Evolutionary conservation across 2,329 filamentous ascomycete species (phyloP), one percentile per base, ranked within the genome.

Genomic region (Penicillium sumatraense): DNA sequence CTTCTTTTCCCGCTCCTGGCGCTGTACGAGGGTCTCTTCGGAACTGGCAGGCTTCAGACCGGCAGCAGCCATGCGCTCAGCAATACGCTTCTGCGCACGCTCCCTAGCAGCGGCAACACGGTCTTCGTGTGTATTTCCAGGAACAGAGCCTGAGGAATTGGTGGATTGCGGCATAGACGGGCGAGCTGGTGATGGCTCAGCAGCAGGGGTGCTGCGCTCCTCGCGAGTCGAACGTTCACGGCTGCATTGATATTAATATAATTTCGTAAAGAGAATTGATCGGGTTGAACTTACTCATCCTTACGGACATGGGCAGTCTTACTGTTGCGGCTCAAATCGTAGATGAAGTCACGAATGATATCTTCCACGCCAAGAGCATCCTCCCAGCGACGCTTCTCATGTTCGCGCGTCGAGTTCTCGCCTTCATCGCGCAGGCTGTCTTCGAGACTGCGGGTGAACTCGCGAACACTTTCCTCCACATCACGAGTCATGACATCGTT

Each of bases 401-500:
- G 93, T 74, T 97, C 91, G 59, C 87, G 90, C 3, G 87, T 86
- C 35, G 87, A 88, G 65, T 88, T 89, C 58, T 89, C 85, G 38
- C 81, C 84, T 38, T 88, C 90, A 53, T 96, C 91, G 70, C 95
- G 95, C 23, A 99, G 84, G 67, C 81, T 92, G 64, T 95, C 89
- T 71, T 98, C 93, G 47, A 99, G 86, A 59, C 91, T 87, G 42
- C 83, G 86, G 48, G 90, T 86, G 70, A 96, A 97, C 52, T 96
- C 93, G 24, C 88, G 88, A 42, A 98, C 93, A 67, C 93, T 96
- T 40, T 98, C 95, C 71, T 99, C 95, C 1, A 99, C 93, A 74
- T 99, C 95, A 51, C 87, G 87, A 21, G 96, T 93, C 93, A 99
- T 97, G 54, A 89, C 87, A 75, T 99, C 95, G 66, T 98, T 96